Base-by-base conservation (phyloP, 1,284 basidiomycete genomes). In the Ceratobasidium sp. region DNA sequence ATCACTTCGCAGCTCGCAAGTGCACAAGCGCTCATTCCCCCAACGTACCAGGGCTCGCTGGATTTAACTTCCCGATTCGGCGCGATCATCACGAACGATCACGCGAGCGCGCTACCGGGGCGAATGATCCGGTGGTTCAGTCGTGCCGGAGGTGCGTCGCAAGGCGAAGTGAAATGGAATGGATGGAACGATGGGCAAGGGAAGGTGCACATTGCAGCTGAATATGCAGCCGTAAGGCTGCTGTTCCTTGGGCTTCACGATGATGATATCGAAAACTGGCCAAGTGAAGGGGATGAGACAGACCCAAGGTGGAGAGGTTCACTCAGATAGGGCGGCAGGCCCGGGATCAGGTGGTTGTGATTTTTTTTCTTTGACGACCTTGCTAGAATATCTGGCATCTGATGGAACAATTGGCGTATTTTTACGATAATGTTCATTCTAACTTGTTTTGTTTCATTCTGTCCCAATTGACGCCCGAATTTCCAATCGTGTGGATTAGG, bases 191-290 rank as follows among this genome's bases (percentile, higher is more conserved):
- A 22, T 14, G 46, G 34, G n/a, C 19, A 2, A n/a, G 63, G 63
- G 43, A 24, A 7, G 14, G 27, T 65, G n/a, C 29, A 51, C 27
- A 29, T 51, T 11, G 46, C 63, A 0, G 16, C 63, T 37, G 14
- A 65, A 31, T 48, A 48, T 24, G 63, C 63, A 1, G 63, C 48
- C 11, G 43, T 24, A 16, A 46, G 39, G n/a, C 24, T 65, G 5
- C 63, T 65, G 48, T 65, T 65, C 29, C 43, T 65, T 11, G 63
- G 63, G 46, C 63, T 65, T 41, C 27, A 53, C 22, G 48, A 65
- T 51, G 63, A 65, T 39, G 48, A 16, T 24, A 48, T 65, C 24
- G 4, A 49, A 7, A 5, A n/a, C 8, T 65, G 63, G 63, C 63
- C 63, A 16, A 39, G 22, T 11, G 46, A 65, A 8, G 43, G 63